Evolutionary conservation across 2,329 filamentous ascomycete species (phyloP), one percentile per base, ranked within the genome.

Genomic region (Cryphonectria parasitica): DNA sequence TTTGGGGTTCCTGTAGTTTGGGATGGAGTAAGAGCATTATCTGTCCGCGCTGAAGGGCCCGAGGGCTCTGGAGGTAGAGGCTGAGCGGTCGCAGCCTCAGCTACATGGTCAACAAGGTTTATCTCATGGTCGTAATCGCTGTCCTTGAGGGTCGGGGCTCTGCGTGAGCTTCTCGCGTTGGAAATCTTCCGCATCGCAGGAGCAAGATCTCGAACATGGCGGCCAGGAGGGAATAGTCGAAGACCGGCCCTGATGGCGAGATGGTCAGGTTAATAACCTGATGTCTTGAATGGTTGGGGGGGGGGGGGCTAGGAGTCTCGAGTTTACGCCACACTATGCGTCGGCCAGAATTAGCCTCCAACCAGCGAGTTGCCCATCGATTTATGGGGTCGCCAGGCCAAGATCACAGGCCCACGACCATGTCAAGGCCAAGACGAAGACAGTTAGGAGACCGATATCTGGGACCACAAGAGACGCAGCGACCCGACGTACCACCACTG

Each of bases 101-200:
- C 77, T 73, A 76, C 83, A 69, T 84, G 82, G 78, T 93, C 90
- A 74, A 92, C 83, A 52, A 95, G 87, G 74, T 78, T 81, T 77
- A 95, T 94, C 78, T 90, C 89, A 79, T 93, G 91, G 76, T 91
- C 89, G 77, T 90, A 91, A 75, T 91, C 88, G 77, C 81, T 82
- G 74, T 90, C 88, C 78, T 86, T 85, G 70, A 89, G 82, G 69
- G 83, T 82, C 66, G 83, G 78, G 52, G 83, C 86, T 76, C 89
- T 88, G 76, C 88, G 88, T 73, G 86, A 88, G 74, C 82, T 85
- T 74, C 83, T 82, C 72, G 81, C 75, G 67, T 76, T 80, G 72
- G 69, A 72, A 65, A 64, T 65, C 67, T 72, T 73, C 36, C 69
- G 72, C 72, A 73, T 73, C 64, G 67, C 70, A 70, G 58, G 68